A percentile compares a stretch with the other conserved stretches of the same genome.
These are phyloP conservation scores for Copromyces sp. DNA, from an alignment of 495 filamentous ascomycete genomes.

Conservation along the genomic window DNA sequence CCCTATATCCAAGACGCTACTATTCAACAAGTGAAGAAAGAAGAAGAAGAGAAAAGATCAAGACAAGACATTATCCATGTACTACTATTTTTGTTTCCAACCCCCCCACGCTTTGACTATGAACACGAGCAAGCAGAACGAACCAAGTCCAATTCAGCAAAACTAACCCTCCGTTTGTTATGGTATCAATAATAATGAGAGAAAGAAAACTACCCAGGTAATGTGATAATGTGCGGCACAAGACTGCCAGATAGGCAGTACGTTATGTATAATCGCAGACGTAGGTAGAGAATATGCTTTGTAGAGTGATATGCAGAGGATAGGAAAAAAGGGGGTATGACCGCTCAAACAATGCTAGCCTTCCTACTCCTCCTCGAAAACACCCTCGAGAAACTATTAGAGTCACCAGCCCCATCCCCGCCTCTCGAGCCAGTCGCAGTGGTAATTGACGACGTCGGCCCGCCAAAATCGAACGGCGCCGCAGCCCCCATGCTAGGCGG, in stretches of 20 bases:
- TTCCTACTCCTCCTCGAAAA: conserved; percentile 18
- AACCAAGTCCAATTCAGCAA: background rate
- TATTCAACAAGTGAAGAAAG: background rate
- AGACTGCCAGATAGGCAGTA: no score
- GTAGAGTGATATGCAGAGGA: background rate
- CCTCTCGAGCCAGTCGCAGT: background rate
- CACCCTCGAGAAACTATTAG: conserved; percentile 8
- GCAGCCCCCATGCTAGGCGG: conserved; percentile 31
- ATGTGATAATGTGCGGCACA: background rate
- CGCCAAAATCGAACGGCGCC: background rate
- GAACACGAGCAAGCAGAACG: background rate
- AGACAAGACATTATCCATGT: background rate
- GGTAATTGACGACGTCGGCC: background rate
- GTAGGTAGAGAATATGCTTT: background rate
- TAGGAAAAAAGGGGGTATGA: background rate
- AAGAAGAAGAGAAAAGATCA: background rate
- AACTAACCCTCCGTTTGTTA: background rate
- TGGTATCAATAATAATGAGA: background rate
- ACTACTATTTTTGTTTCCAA: background rate
- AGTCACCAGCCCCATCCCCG: background rate
- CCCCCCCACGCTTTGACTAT: background rate
- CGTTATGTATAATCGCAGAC: no score
- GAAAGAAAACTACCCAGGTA: background rate
- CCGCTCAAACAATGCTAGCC: conserved; percentile 12
- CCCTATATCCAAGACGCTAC: background rate